Evolutionary conservation across 371 early-diverging fungal genomes (phyloP), one percentile per base, ranked within the genome.

Genomic region (Phascolomyces articulosus): DNA sequence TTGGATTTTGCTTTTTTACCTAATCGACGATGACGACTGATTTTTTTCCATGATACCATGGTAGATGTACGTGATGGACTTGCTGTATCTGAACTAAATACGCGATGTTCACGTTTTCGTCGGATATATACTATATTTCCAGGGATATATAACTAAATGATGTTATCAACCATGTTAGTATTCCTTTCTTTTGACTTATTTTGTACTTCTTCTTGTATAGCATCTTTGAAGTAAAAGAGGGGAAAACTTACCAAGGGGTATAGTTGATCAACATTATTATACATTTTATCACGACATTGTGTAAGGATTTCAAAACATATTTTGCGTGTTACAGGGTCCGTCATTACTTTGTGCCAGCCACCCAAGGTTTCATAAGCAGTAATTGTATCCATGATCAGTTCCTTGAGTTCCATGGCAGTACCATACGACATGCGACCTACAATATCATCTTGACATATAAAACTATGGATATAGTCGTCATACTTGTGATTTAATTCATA

Each of bases 401-500:
- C 80, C 41, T 77, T 77, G 18, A 77, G 58, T 41, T 77, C 65
- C 85, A 77, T 80, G 4, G 80, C 80, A n/a, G 80, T 84, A 18
- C 94, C 94, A 69, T 93, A 94, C 48, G 88, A 89, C 57, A 93
- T 62, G 16, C 92, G 82, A 24, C 88, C 87, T 16, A 93, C 90
- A 20, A 92, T 68, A 74, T 94, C 94, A 63, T 91, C 90, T 48
- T 85, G 86, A 47, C 82, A 79, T 8, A 94, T 87, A 70, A 85
- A 91, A 29, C 88, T 87, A 31, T 87, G 77, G 54, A 94, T 92
- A 58, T 76, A 73, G 31, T 86, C 78, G 29, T 75, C 63, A 55
- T 87, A 89, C 26, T 73, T 72, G 23, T 84, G 76, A 0, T 89
- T 83, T 9, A 93, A 66, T 51, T 89, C 86, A 0, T 73, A 71